Conservation (phyloP, 2,329 filamentous ascomycete genomes). For the Fusarium keratoplasticum region DNA sequence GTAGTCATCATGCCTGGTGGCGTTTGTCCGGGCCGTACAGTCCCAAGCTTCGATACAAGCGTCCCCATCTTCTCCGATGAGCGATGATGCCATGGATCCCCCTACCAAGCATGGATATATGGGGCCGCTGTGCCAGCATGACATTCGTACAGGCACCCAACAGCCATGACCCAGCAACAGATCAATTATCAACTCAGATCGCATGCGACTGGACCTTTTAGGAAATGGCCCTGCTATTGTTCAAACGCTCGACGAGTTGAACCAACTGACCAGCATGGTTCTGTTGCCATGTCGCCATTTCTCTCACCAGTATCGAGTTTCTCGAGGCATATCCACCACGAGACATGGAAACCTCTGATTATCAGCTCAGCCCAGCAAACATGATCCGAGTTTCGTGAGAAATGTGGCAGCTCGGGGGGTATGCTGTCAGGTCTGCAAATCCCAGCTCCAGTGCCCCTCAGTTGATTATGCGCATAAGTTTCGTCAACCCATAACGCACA, state of each 20-base stretch:
- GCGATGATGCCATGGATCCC: slow-evolving; percentile 37
- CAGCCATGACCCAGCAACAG: slow-evolving; percentile 12
- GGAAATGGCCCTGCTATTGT: not conserved
- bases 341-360: not conserved
- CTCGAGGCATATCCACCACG: not conserved
- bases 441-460: not conserved
- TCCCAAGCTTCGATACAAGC: slow-evolving; percentile 31
- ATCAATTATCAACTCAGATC: slow-evolving; percentile 4
- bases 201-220: slow-evolving; percentile 7
- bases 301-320: not conserved
- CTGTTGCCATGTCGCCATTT: not conserved
- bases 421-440: not conserved
- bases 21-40: slow-evolving; percentile 32
- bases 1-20: slow-evolving; percentile 29
- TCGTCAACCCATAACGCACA: not conserved
- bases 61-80: slow-evolving; percentile 31
- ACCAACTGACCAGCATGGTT: not conserved
- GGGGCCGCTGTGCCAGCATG: slow-evolving; percentile 18
- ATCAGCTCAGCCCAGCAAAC: not conserved
- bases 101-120: slow-evolving; percentile 13
- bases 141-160: slow-evolving; percentile 24
- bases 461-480: not conserved
- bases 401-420: not conserved
- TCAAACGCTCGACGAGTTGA: not conserved
- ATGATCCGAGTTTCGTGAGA: slow-evolving; percentile 2